Evolutionary conservation across 306 rosid species (phyloP), one percentile per base, ranked within the genome.

Genomic region (Ziziphus jujuba): DNA sequence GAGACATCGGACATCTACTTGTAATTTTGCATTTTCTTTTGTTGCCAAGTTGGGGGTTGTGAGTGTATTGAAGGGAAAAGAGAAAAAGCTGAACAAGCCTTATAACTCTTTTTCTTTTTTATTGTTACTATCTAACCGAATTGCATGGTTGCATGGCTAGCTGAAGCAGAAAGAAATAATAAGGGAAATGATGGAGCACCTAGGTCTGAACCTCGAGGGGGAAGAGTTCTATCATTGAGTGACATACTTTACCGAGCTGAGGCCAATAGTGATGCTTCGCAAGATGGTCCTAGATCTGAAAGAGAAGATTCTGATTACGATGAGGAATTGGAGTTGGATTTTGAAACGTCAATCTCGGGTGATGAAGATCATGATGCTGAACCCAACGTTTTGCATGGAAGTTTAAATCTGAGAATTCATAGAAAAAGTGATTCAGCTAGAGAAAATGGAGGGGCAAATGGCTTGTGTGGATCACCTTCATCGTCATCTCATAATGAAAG

Each of bases 231-330:
- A 52, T 90, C 96, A 63, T 81, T 90, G 59, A 90, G 95, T 77
- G 96, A 93, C 76, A 84, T 93, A 80, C 84, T 93, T 24, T 85
- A 87, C 77, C 97, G 79, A 10, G 72, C 90, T 17, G 97, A 86
- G 77, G 96, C 79, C 69, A 90, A 88, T 72, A 85, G 97, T 72
- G 96, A 93, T 75, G 83, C 70, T 74, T 88, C 97, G 17, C 93
- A 82, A 81, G 99, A 93, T 75, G 96, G 95, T 71, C 87, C 84
- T 15, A 77, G 90, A 80, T 93, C 95, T 35, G 99, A 93, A 28
- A 85, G 95, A 76, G 97, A 88, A 79, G 95, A 90, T 77, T 90
- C 99, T 70, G 99, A 93, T 77, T 86, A 86, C 34, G 98, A 90
- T 20, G 99, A 90, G 77, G 97, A 88, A 72, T 63, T 93, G 77